These are phyloP conservation scores for Davidsoniella virescens DNA, from an alignment of 2,329 filamentous ascomycete genomes.

Conservation along the genomic window DNA sequence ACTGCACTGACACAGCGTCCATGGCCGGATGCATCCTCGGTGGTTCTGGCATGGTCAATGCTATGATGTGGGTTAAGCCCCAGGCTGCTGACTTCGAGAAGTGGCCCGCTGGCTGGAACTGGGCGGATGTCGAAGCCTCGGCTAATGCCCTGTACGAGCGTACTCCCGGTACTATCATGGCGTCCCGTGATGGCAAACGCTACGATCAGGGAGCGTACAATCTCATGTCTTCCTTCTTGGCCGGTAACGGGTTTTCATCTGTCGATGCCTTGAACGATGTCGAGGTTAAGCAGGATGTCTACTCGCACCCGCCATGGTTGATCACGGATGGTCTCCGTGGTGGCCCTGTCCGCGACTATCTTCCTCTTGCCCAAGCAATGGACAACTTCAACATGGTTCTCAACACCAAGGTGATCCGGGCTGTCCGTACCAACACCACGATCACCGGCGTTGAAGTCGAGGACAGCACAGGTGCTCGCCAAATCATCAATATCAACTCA, in stretches of 20 bases:
- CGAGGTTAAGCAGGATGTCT: conserved; percentile 48
- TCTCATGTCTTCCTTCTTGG: conserved; percentile 43
- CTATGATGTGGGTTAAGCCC: conserved; percentile 48
- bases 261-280: conserved; percentile 43
- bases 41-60: conserved; percentile 50
- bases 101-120: conserved; percentile 57
- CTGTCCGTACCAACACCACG: conserved; percentile 46
- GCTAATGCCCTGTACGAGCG: conserved; percentile 47
- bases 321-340: conserved; percentile 48
- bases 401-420: conserved; percentile 46
- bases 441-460: conserved; percentile 53
- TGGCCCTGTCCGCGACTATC: conserved; percentile 55
- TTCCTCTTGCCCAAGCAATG: conserved; percentile 41
- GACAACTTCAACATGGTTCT: conserved; percentile 51
- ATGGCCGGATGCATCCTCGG: conserved; percentile 59
- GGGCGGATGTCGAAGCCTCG: conserved; percentile 41
- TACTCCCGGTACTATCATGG: conserved; percentile 52
- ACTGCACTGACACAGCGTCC: conserved; percentile 51
- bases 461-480: conserved; percentile 33
- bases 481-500: conserved; percentile 19
- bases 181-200: conserved; percentile 47
- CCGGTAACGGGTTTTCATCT: conserved; percentile 40
- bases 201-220: conserved; percentile 53
- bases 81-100: conserved; percentile 53
- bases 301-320: conserved; percentile 49